Evolutionary conservation across 2,329 filamentous ascomycete species (phyloP), one percentile per base, ranked within the genome.

Genomic region (Dothideomycetes sp.): DNA sequence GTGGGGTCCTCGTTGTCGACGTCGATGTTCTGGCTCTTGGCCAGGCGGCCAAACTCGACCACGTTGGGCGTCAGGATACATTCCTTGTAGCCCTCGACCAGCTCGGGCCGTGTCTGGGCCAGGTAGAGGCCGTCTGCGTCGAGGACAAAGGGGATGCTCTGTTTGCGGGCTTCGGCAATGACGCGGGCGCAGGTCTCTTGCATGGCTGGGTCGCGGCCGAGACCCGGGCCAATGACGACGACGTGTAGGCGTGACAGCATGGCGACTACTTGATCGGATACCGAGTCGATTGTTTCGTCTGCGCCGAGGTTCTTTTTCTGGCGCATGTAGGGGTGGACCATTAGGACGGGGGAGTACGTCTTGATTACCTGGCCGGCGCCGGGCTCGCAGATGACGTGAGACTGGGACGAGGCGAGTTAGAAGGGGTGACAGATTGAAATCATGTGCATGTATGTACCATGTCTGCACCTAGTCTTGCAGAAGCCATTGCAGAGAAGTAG

Each of bases 401-500:
- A 86, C 86, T 86, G 39, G 19, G 22, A 40, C 8, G 18, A 19
- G 22, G 24, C 36, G 8, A 36, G 30, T 19, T 33, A 35, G 33
- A 11, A 35, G 10, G 33, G 4, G 3, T 17, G 5, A 37, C 2
- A 35, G 36, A 17, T 12, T 16, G 14, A 11, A 34, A 37, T 35
- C n/a, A 47, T 41, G 27, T 32, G 22, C 17, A 16, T 37, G 14
- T 31, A 34, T 64, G 40, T 69, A 89, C 86, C 84, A 94, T 84
- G 55, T 94, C 87, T 54, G 81, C 86, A 61, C 89, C 91, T 42
- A 96, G 66, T 54, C 83, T 78, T 34, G 91, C 91, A 49, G 86
- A 94, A 10, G 91, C 91, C 79, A 95, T 95, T 48, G 89, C 88
- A 15, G 89, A 95, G 65, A 98, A 98, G 66, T 94, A 98, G 10